Conservation (phyloP, 2,329 filamentous ascomycete genomes). For the Colletotrichum lupini region DNA sequence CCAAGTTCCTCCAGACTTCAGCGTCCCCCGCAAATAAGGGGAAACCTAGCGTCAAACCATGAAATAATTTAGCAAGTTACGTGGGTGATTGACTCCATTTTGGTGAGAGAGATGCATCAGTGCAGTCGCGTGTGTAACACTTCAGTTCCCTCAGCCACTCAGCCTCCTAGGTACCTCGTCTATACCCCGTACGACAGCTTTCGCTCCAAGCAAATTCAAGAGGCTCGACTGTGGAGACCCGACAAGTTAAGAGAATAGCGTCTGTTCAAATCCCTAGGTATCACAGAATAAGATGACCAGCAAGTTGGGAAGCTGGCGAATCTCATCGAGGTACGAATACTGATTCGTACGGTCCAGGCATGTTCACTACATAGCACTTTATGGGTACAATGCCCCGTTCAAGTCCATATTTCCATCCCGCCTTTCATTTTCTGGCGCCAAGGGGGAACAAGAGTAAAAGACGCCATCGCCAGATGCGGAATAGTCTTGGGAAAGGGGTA, state of each 20-base stretch:
- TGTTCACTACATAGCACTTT: slow-evolving; percentile 11
- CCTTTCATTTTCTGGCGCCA: slow-evolving; percentile 14
- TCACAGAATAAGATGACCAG: no score
- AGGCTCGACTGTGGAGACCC: neutral
- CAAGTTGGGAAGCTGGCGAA: no score
- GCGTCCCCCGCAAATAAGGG: neutral
- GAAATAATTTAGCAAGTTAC: neutral
- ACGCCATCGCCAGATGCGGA: slow-evolving; percentile 5
- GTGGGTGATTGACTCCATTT: neutral
- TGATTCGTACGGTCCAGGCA: no score
- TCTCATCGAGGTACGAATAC: neutral
- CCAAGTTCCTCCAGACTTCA: no score
- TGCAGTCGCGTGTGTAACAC: no score
- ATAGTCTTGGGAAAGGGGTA: slow-evolving; percentile 7
- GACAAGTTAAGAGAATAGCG: neutral
- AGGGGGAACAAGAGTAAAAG: slow-evolving; percentile 11
- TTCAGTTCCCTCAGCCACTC: neutral
- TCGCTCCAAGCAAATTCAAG: neutral
- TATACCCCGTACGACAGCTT: neutral
- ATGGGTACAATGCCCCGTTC: neutral
- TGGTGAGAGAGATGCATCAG: neutral
- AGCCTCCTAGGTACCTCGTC: neutral
- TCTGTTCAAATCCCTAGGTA: no score
- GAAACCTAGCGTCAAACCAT: neutral
- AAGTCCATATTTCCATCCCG: slow-evolving; percentile 16